Evolutionary conservation across 2,329 filamentous ascomycete genomes (phyloP).

Genomic region (Aureobasidium zeae): DNA sequence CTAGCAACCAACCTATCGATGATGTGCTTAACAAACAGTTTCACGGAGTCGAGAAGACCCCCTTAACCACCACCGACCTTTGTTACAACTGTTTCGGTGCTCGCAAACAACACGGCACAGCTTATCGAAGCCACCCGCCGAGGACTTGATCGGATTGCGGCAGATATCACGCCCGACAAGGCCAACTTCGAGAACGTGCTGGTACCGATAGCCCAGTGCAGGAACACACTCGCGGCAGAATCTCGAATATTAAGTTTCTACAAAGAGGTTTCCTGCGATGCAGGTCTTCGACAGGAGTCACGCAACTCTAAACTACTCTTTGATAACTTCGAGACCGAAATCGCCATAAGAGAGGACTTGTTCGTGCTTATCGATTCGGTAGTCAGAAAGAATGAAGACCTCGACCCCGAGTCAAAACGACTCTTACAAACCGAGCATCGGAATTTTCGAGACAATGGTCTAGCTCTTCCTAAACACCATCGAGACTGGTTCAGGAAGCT

Average conservation of each 20-base stretch:
- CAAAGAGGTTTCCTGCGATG: slow-evolving; percentile 41
- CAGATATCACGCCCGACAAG: slow-evolving; percentile 45
- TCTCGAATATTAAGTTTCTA: slow-evolving; percentile 48
- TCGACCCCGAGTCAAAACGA: slow-evolving; percentile 60
- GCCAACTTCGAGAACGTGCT: slow-evolving; percentile 50
- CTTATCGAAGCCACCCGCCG: too few relatives aligned
- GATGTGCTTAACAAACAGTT: too few relatives aligned
- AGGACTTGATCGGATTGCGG: too few relatives aligned
- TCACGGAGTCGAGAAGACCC: too few relatives aligned
- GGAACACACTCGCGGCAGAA: slow-evolving; percentile 41
- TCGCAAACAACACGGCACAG: too few relatives aligned
- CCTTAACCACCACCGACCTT: too few relatives aligned
- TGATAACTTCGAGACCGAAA: slow-evolving; percentile 65
- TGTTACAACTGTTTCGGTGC: too few relatives aligned
- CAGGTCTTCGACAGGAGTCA: slow-evolving; percentile 39
- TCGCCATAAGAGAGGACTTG: slow-evolving; percentile 71
- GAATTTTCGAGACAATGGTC: slow-evolving; percentile 64
- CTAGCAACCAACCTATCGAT: too few relatives aligned
- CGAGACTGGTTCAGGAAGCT: slow-evolving; percentile 78
- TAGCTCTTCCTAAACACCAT: slow-evolving; percentile 60
- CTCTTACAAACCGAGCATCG: slow-evolving; percentile 70
- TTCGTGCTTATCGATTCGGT: slow-evolving; percentile 51
- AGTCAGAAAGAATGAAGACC: slow-evolving; percentile 43
- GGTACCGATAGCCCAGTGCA: slow-evolving; percentile 59
- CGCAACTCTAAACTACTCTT: slow-evolving; percentile 43